Base-by-base conservation (phyloP, 768 basidiomycete genomes). In the Boletus subcaerulescens region DNA sequence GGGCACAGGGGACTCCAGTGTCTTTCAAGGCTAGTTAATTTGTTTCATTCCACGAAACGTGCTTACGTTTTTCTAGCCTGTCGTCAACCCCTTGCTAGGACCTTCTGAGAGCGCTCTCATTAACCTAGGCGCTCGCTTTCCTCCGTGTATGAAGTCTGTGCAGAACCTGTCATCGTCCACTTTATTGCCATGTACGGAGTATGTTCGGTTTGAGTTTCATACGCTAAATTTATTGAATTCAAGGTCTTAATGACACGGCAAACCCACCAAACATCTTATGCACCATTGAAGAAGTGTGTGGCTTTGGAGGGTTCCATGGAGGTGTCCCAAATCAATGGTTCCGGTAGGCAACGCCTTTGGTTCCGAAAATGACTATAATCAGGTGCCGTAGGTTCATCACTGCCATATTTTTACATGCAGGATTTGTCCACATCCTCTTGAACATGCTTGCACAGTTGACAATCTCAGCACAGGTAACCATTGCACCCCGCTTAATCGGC, bases 371-470 rank as follows among this genome's bases (percentile, higher is more conserved):
- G 67, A 77, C 74, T 80, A 22, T 61, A 46, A 66, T 42, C 17
- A 39, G 7, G 31, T 43, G 7, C 31, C 48, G 32, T 60, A 89
- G 91, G 58, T 95, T 95, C 65, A 87, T 94, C 61, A 85, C 86
- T 2, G 81, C 94, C 10, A 89, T 96, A 48, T 97, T 98, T 67
- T 73, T 98, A 6, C 96, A 98, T 62, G 97, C 93, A 12, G 96
- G 96, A n/a, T 77, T 99, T 53, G 77, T 99, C n/a, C 96, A 99
- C 68, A 77, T 96, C 35, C 60, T 87, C 5, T 66, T 99, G 56
- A 99, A 99, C 67, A 89, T 98, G 86, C 67, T 95, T 29, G 94
- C 87, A 14, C 95, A 96, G 62, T 68, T 89, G 53, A 83, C 81
- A 0, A 74, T 89, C n/a, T 88, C 87, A 8, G 89, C 87, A 35